A percentile compares a stretch with the other conserved stretches of the same genome.
These are phyloP conservation scores for Saturnispora mendoncae DNA, from an alignment of 805 yeast species.

Conservation along the genomic window DNA sequence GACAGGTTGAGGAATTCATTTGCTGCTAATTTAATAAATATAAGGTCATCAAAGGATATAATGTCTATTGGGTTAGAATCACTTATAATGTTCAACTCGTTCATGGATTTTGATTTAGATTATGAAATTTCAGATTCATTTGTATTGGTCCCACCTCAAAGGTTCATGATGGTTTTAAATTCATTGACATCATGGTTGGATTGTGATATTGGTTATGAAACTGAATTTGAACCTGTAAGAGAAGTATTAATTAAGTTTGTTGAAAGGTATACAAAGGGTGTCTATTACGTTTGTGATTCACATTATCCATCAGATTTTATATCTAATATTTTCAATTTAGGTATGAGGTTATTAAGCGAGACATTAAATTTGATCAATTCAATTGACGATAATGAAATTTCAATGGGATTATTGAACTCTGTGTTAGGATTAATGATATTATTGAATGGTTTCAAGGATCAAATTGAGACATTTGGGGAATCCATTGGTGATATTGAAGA, in stretches of 20 bases:
- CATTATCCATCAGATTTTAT: conserved; percentile 24
- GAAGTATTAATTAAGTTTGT: conserved; percentile 41
- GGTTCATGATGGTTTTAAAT: conserved; percentile 53
- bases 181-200: conserved; percentile 51
- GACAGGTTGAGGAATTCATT: conserved; percentile 49
- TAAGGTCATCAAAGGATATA: conserved; percentile 33
- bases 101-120: conserved; percentile 31
- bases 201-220: conserved; percentile 51
- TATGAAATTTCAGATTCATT: conserved; percentile 19
- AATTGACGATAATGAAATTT: conserved; percentile 9
- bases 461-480: conserved; percentile 30
- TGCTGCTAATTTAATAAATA: conserved; percentile 60
- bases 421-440: conserved; percentile 37
- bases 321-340: conserved; percentile 30
- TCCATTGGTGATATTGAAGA: conserved; percentile 30
- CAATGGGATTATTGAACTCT: conserved; percentile 36
- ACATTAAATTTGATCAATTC: conserved; percentile 33
- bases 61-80: conserved; percentile 35
- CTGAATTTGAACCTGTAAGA: conserved; percentile 42
- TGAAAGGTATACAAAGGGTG: conserved; percentile 24
- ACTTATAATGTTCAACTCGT: conserved; percentile 39
- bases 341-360: conserved; percentile 34
- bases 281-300: conserved; percentile 23
- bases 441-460: conserved; percentile 24
- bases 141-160: conserved; percentile 50